Evolutionary conservation across 495 filamentous ascomycete species (phyloP).

Genomic region (Hypoxylon perforatum): DNA sequence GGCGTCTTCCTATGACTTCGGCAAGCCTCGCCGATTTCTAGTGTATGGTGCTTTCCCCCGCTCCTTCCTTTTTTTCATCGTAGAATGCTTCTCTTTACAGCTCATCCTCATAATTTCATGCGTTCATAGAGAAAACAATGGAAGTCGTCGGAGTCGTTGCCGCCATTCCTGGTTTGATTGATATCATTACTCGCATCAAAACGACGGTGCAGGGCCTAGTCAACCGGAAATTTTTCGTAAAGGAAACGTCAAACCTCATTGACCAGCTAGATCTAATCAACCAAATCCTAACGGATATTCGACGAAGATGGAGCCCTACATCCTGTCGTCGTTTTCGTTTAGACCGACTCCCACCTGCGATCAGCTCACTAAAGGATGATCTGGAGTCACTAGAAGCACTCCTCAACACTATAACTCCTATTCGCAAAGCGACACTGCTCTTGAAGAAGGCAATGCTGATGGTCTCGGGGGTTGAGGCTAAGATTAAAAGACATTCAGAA

Average conservation of each 20-base stretch:
- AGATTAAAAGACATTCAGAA: conserved; percentile 10
- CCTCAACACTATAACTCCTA: not conserved
- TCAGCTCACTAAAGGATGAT: conserved; percentile 1
- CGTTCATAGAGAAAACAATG: not conserved
- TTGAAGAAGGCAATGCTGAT: conserved; percentile 3
- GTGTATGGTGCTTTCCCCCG: too few species aligned
- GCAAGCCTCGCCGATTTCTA: too few species aligned
- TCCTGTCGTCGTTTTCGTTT: conserved; percentile 6
- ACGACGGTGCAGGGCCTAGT: conserved; percentile 1
- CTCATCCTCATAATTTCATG: too few species aligned
- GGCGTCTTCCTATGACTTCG: too few species aligned
- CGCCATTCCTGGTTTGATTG: conserved; percentile 22
- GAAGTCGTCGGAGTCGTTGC: conserved; percentile 22
- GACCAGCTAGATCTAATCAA: too few species aligned
- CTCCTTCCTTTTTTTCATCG: too few species aligned
- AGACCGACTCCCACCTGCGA: not conserved
- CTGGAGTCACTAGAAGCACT: not conserved
- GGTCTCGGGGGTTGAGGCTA: not conserved
- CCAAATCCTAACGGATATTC: conserved; percentile 1
- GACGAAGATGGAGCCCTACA: not conserved
- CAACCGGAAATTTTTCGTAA: conserved; percentile 18
- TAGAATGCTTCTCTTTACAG: too few species aligned
- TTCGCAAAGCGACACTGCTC: too few species aligned
- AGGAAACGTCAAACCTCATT: conserved; percentile 1
- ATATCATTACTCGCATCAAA: conserved; percentile 1